Percentiles rank a stretch among this genome's conserved stretches.
Evolutionary conservation across 2,329 filamentous ascomycete genomes (phyloP).

Genomic region (Botryotinia convoluta): DNA sequence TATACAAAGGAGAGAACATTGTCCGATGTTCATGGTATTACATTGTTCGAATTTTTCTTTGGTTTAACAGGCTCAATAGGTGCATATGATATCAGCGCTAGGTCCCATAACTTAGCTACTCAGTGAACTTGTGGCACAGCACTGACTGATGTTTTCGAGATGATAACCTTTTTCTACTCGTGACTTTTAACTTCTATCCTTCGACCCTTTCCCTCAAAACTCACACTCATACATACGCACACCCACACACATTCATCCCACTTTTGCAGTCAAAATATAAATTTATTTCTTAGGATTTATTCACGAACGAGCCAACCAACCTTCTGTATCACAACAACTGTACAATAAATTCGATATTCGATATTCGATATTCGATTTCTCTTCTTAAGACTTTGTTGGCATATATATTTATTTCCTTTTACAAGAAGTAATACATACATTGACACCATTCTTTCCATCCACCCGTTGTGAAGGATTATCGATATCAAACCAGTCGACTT

Average conservation of each 20-base stretch:
- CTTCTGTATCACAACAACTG: neutral
- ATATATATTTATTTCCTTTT: neutral
- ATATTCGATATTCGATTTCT: neutral
- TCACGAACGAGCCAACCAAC: neutral
- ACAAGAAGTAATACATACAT: neutral
- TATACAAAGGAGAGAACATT: neutral
- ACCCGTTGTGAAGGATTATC: neutral
- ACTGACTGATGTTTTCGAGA: neutral
- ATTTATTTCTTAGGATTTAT: neutral
- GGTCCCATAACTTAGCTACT: neutral
- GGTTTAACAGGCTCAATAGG: neutral
- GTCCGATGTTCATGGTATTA: neutral
- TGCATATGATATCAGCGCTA: neutral
- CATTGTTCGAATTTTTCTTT: neutral
- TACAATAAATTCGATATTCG: neutral
- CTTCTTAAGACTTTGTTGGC: neutral
- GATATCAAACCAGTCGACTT: neutral
- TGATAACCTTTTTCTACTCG: neutral
- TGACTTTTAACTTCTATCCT: neutral
- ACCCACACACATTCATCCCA: neutral
- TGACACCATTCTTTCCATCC: neutral
- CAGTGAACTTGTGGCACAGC: constrained; percentile 2
- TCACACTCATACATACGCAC: neutral
- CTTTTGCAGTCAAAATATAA: neutral
- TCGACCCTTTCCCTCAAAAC: neutral